Evolutionary conservation across 2,329 filamentous ascomycete species (phyloP).

Genomic region (Colletotrichum tanaceti): DNA sequence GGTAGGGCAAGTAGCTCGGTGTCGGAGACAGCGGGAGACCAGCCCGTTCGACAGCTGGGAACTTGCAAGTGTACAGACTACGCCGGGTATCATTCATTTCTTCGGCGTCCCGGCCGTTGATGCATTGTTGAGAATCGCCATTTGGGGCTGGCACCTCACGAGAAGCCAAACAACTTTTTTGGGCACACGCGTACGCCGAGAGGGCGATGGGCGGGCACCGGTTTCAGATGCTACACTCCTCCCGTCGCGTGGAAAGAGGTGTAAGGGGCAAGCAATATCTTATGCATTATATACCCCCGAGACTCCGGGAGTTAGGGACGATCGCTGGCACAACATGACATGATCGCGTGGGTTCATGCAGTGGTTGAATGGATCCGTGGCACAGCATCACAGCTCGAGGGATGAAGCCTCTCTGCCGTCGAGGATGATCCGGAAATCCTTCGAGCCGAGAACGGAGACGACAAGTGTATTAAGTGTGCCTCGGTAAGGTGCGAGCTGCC

Average conservation of each 20-base stretch:
- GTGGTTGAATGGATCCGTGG: neutral
- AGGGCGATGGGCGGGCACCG: neutral
- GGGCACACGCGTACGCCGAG: neutral
- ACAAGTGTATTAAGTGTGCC: neutral
- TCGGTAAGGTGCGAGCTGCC: neutral
- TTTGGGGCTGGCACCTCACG: neutral
- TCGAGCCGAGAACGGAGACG: neutral
- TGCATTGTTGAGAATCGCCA: neutral
- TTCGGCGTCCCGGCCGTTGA: slow-evolving; percentile 4
- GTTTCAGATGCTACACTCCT: neutral
- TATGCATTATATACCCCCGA: slow-evolving; percentile 1
- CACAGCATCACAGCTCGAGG: neutral
- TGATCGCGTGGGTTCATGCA: neutral
- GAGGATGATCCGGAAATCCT: neutral
- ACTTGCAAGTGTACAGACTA: slow-evolving; percentile 7
- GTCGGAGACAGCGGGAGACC: slow-evolving; percentile 15
- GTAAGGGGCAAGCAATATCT: neutral
- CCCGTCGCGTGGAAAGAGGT: neutral
- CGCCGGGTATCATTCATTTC: neutral
- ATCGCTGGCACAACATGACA: neutral
- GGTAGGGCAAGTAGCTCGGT: slow-evolving; percentile 24
- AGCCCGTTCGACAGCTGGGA: slow-evolving; percentile 4
- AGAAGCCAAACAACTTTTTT: too few relatives aligned
- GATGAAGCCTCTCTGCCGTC: neutral
- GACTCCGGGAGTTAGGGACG: neutral